phyloP scores from a whole-genome alignment of 768 basidiomycete genomes.

The Mrakia frigida region DNA sequence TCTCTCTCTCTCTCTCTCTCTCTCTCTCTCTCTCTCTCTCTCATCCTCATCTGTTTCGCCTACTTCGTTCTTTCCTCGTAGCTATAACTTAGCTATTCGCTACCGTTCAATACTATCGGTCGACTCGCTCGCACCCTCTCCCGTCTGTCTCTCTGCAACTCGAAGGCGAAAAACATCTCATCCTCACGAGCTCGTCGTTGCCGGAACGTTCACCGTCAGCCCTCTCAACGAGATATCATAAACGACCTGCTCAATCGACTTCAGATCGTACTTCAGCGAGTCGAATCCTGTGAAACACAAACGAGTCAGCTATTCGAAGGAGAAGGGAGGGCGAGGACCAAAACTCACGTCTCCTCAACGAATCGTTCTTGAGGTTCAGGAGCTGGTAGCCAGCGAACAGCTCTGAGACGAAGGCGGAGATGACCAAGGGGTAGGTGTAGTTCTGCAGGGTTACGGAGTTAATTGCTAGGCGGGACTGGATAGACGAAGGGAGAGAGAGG shows the following conservation, averaged over 20 bases:
- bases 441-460: conserved; percentile 47
- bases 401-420: conserved; percentile 48
- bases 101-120: no score
- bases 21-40: no score
- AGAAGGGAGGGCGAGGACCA: neutral
- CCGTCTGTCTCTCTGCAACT: no score
- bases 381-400: conserved; percentile 46
- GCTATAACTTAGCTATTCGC: no score
- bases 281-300: conserved; percentile 40
- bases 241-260: conserved; percentile 45
- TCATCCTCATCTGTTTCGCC: no score
- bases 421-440: conserved; percentile 44
- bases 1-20: no score
- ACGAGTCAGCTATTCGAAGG: neutral
- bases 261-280: conserved; percentile 48
- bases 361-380: conserved; percentile 48
- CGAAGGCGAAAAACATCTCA: no score
- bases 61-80: no score
- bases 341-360: conserved; percentile 40
- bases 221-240: conserved; percentile 24
- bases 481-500: neutral
- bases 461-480: conserved; percentile 43
- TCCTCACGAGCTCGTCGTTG: neutral
- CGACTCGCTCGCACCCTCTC: no score
- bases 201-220: neutral